phyloP scores from a whole-genome alignment of 2,329 filamentous ascomycete genomes.

The Pseudogymnoascus sp. region DNA sequence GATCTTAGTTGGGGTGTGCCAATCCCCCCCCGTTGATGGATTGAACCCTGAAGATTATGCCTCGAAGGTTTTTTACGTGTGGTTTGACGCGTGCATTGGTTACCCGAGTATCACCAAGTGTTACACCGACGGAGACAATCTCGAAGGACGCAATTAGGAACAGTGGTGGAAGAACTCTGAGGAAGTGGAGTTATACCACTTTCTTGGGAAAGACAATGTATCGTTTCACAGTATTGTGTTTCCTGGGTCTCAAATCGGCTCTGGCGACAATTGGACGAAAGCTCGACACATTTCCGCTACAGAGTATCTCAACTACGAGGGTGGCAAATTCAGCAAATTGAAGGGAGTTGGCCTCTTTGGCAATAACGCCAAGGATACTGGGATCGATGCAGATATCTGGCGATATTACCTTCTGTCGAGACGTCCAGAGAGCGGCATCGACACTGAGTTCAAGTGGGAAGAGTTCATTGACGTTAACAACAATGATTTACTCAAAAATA shows the following conservation, averaged over 20 bases:
- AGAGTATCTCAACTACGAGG: conserved; percentile 76
- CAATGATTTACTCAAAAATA: conserved; percentile 64
- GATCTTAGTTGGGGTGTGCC: conserved; percentile 41
- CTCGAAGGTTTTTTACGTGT: conserved; percentile 68
- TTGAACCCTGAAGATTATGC: conserved; percentile 42
- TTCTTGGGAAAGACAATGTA: conserved; percentile 81
- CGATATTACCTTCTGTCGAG: conserved; percentile 77
- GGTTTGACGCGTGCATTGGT: conserved; percentile 75
- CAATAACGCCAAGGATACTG: conserved; percentile 74
- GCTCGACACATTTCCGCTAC: conserved; percentile 77
- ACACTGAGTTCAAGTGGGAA: conserved; percentile 79
- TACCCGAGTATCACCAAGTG: conserved; percentile 83
- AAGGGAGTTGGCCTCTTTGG: conserved; percentile 80
- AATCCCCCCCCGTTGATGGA: conserved; percentile 22
- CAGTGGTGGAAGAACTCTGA: conserved; percentile 86
- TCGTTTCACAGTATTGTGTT: conserved; percentile 79
- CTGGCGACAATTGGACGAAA: conserved; percentile 74
- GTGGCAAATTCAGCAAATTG: conserved; percentile 82
- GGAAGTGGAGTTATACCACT: conserved; percentile 76
- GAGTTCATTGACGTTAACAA: conserved; percentile 74
- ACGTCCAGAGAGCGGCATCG: conserved; percentile 66
- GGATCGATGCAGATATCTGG: conserved; percentile 80
- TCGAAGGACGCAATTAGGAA: conserved; percentile 58
- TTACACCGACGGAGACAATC: conserved; percentile 51
- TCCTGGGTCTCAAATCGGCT: conserved; percentile 73